Conservation (phyloP, 495 filamentous ascomycete species). For the Aspergillus saccharolyticus region DNA sequence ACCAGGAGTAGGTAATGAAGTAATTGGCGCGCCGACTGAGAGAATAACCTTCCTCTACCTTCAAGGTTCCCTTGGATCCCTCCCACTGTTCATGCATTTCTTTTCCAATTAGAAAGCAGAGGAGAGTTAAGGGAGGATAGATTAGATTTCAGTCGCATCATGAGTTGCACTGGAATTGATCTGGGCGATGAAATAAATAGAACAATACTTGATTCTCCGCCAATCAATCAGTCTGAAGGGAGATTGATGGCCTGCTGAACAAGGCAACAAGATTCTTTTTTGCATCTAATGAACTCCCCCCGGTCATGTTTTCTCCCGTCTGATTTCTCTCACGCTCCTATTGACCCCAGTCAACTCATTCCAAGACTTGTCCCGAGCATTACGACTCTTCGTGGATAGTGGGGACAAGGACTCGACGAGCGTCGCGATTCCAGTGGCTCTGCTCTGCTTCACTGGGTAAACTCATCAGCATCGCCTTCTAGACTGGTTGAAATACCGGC, state of each 20-base stretch:
- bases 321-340: background rate
- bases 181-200: background rate
- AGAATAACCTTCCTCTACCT: background rate
- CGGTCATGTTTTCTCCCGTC: too few relatives aligned
- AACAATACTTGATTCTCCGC: background rate
- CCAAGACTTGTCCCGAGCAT: background rate
- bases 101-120: background rate
- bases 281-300: too few relatives aligned
- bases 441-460: background rate
- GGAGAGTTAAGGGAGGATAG: background rate
- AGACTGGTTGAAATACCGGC: background rate
- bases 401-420: background rate
- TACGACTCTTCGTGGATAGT: background rate
- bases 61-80: background rate
- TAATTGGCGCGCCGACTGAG: background rate
- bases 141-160: background rate
- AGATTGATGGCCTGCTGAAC: background rate
- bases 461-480: constrained; percentile 3
- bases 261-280: background rate
- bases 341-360: background rate
- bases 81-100: background rate
- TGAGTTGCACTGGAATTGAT: background rate
- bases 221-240: background rate
- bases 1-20: background rate
- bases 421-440: background rate